These are phyloP conservation scores for Phytophthora brassicae DNA, from an alignment of 352 stramenopile genomes.

Conservation along the genomic window DNA sequence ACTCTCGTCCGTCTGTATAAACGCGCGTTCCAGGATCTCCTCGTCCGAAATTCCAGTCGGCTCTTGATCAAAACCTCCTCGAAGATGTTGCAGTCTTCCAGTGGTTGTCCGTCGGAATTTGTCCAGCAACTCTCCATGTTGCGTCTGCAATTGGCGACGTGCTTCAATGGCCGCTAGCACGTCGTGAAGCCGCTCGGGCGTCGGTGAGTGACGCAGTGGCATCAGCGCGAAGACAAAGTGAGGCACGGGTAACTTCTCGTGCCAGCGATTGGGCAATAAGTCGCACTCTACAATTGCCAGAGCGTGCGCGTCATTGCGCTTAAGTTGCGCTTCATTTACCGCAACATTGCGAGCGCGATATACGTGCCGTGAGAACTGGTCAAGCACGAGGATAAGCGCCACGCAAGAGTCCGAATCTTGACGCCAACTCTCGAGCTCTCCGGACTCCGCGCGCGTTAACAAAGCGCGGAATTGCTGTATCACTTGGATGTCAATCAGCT, in stretches of 20 bases:
- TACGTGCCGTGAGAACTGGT: constrained; percentile 87
- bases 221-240: constrained; percentile 85
- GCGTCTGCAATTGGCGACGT: constrained; percentile 43
- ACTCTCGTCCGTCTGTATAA: constrained; percentile 64
- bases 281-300: constrained; percentile 44
- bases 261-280: constrained; percentile 50
- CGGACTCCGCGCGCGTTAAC: constrained; percentile 42
- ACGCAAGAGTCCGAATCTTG: constrained; percentile 43
- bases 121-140: constrained; percentile 66
- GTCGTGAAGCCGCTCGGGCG: constrained; percentile 48
- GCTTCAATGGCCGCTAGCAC: constrained; percentile 59
- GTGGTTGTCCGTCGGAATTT: constrained; percentile 87
- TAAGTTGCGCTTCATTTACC: constrained; percentile 14
- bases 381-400: constrained; percentile 82
- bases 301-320: constrained; percentile 53
- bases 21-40: constrained; percentile 71
- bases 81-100: constrained; percentile 61
- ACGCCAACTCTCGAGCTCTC: constrained; percentile 56
- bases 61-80: constrained; percentile 21
- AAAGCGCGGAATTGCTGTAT: constrained; percentile 38
- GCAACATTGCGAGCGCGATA: constrained; percentile 44
- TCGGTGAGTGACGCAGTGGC: constrained; percentile 82
- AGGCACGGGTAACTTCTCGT: constrained; percentile 50
- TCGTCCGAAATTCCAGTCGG: constrained; percentile 39
- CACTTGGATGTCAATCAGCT: constrained; percentile 44